phyloP scores from a whole-genome alignment of 352 stramenopile species.

The Phytophthora tentaculata region DNA sequence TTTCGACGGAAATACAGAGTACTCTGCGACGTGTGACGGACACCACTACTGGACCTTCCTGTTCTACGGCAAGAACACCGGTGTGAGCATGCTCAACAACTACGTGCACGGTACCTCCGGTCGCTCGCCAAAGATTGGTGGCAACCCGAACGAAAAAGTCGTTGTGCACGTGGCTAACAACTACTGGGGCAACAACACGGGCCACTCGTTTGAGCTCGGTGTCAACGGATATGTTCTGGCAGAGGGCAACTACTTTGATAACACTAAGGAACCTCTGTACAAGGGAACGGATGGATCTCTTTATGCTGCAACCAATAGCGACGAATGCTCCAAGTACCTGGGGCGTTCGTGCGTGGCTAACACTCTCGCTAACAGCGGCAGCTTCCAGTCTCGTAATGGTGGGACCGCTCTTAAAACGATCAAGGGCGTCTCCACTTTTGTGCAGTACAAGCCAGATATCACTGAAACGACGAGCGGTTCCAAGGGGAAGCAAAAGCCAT shows the following conservation, averaged over 20 bases:
- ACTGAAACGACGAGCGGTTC: conserved; percentile 9
- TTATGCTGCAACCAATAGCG: neutral
- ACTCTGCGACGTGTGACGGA: neutral
- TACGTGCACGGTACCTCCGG: neutral
- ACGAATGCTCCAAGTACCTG: neutral
- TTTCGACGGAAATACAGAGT: neutral
- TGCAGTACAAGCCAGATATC: conserved; percentile 12
- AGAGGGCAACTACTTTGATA: neutral
- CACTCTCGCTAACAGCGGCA: neutral
- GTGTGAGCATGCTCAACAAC: neutral
- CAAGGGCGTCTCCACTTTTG: conserved; percentile 11
- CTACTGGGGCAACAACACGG: neutral
- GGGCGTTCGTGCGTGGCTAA: neutral
- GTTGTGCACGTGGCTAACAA: neutral
- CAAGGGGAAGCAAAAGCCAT: neutral
- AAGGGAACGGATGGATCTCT: neutral
- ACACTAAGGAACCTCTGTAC: neutral
- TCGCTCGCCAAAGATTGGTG: neutral
- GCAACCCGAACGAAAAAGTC: neutral
- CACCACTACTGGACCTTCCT: neutral
- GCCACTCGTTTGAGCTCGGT: neutral
- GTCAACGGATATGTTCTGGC: neutral
- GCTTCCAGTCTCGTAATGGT: neutral
- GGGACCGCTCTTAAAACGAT: neutral
- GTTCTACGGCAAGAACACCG: neutral